Evolutionary conservation across 1,284 basidiomycete species (phyloP), one percentile per base, ranked within the genome.

Genomic region (Rhodotorula sp.): DNA sequence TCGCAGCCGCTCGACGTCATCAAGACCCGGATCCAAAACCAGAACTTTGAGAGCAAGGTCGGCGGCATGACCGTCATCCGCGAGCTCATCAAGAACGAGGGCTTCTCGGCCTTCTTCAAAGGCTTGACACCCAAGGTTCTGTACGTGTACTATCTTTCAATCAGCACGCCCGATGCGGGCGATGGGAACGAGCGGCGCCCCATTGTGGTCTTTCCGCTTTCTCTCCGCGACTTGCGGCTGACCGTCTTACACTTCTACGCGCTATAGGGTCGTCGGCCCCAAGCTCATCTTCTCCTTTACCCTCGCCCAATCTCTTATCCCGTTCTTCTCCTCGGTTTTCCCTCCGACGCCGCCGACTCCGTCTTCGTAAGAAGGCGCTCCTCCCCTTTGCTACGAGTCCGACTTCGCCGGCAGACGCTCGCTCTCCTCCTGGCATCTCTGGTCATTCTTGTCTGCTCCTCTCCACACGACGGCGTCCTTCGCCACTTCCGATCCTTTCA

Each of bases 271-370:
- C 70, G 95, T 98, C 45, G 95, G 95, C 64, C 95, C 95, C 68
- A 98, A 99, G 84, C 87, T 99, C 54, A 92, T 99, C 75, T 98
- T 98, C 86, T 94, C 91, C 77, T 98, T 96, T 84, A 99, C 95
- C 37, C 86, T 98, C 15, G 95, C 95, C 8, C 95, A 99, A 83
- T 91, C 89, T 30, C 85, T 99, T 80, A 98, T 99, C 83, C 95
- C 95, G 26, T 24, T 15, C 12, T 48, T 42, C n/a, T 8, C 8
- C 3, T 33, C 0, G 5, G 29, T 30, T 14, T 26, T 30, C 6
- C 6, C 29, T 0, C 18, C 6, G n/a, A n/a, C n/a, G n/a, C n/a
- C n/a, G n/a, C n/a, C n/a, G n/a, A n/a, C n/a, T n/a, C n/a, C n/a
- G n/a, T n/a, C n/a, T 15, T 18, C 8, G 37, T 10, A 37, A 37